Conservation (phyloP, 2,329 filamentous ascomycete genomes). For the Aspergillus fructus region DNA sequence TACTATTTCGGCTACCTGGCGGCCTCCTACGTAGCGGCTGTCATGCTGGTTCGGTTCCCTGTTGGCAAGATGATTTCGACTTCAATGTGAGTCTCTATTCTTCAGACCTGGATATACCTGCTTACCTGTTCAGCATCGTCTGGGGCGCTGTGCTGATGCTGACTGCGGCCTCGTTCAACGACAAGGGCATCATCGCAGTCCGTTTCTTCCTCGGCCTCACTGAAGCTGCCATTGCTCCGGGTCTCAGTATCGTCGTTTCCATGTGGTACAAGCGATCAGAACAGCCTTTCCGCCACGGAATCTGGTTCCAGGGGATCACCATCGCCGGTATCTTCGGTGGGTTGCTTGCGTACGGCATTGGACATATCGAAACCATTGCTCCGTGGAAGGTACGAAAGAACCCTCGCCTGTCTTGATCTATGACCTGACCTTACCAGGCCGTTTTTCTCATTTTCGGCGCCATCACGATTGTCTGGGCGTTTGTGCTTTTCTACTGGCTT, state of each 20-base stretch:
- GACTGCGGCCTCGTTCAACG: slow-evolving; percentile 40
- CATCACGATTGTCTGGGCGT: slow-evolving; percentile 8
- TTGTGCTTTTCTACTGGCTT: background rate
- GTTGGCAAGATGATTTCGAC: slow-evolving; percentile 28
- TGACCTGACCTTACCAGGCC: background rate
- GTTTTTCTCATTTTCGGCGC: slow-evolving; percentile 23
- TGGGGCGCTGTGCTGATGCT: slow-evolving; percentile 33
- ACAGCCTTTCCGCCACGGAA: slow-evolving; percentile 31
- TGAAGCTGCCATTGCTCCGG: slow-evolving; percentile 38
- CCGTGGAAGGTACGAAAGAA: slow-evolving; percentile 24
- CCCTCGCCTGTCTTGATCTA: background rate
- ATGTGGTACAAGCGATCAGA: slow-evolving; percentile 31
- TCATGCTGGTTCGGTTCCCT: slow-evolving; percentile 36
- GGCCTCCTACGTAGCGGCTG: slow-evolving; percentile 36
- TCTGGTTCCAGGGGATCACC: slow-evolving; percentile 33
- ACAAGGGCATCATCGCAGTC: slow-evolving; percentile 38
- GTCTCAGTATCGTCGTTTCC: slow-evolving; percentile 35
- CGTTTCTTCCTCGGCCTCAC: slow-evolving; percentile 46
- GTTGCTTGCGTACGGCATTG: slow-evolving; percentile 26
- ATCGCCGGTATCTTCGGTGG: slow-evolving; percentile 27
- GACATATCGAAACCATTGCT: slow-evolving; percentile 22
- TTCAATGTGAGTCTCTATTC: slow-evolving; percentile 11
- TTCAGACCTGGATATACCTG: too few species aligned
- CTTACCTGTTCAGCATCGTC: slow-evolving; percentile 20
- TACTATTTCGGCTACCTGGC: slow-evolving; percentile 31